phyloP scores from a whole-genome alignment of 1,284 basidiomycete species.

The Leccinum pachyderme region DNA sequence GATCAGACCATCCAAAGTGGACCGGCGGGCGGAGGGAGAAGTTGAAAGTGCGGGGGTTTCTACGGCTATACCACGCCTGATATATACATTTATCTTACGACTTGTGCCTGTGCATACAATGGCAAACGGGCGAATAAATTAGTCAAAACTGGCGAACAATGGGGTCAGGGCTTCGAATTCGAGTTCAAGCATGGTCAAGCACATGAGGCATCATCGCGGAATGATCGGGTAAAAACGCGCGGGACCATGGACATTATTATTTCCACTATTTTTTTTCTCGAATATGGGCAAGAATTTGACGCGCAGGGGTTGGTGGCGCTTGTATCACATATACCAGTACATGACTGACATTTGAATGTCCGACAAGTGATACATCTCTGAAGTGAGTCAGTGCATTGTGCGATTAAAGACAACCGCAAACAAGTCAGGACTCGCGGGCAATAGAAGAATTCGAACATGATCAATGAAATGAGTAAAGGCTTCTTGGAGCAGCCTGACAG shows the following conservation, averaged over 20 bases:
- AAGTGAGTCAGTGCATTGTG: conserved; percentile 3
- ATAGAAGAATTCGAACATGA: background rate
- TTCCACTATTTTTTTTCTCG: background rate
- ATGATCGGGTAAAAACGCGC: conserved; percentile 1
- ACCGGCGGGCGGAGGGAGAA: background rate
- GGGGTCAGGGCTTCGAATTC: conserved; percentile 2
- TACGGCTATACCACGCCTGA: background rate
- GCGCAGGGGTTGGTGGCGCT: background rate
- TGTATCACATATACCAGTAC: conserved; percentile 1
- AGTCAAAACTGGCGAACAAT: conserved; percentile 28
- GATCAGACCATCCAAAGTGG: background rate
- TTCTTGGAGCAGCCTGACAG: conserved; percentile 16
- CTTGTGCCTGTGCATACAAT: background rate
- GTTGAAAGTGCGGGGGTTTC: background rate
- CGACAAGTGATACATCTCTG: background rate
- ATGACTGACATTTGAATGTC: background rate
- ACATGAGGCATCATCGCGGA: conserved; percentile 13
- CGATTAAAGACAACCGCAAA: conserved; percentile 20
- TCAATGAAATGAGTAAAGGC: conserved; percentile 12
- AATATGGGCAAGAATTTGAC: conserved; percentile 9
- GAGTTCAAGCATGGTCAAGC: conserved; percentile 6
- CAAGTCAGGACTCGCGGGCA: conserved; percentile 9
- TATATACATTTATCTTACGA: background rate
- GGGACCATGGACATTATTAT: conserved; percentile 1
- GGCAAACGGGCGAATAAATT: conserved; percentile 5